Conservation (phyloP, 1,139 yeast species). For the Candida pseudoviswanathii region DNA sequence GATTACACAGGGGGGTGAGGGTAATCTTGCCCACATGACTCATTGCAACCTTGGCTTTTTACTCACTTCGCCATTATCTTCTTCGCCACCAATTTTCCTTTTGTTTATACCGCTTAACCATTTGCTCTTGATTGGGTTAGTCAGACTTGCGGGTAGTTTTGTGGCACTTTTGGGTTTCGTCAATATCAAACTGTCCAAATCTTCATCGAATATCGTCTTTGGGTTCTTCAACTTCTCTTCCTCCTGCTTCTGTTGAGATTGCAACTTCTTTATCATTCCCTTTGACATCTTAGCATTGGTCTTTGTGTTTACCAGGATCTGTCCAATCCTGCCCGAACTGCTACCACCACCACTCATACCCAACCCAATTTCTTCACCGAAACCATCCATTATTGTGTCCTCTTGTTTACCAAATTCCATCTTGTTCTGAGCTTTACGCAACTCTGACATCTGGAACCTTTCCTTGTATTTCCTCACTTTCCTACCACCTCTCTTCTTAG, state of each 20-base stretch:
- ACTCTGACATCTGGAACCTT: conserved; percentile 76
- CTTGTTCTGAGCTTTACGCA: conserved; percentile 81
- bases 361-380: conserved; percentile 80
- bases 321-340: conserved; percentile 29
- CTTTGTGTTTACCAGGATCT: conserved; percentile 39
- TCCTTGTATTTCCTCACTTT: conserved; percentile 79
- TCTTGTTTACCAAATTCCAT: conserved; percentile 81
- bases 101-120: conserved; percentile 28
- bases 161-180: conserved; percentile 9
- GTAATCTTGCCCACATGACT: not conserved
- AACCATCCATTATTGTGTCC: conserved; percentile 59
- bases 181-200: conserved; percentile 19
- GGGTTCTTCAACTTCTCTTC: conserved; percentile 9
- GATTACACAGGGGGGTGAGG: not conserved
- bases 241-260: conserved; percentile 17
- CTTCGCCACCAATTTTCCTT: conserved; percentile 10
- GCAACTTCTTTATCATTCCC: conserved; percentile 49
- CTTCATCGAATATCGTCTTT: conserved; percentile 19
- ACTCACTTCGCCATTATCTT: conserved; percentile 1
- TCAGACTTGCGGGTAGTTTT: not conserved
- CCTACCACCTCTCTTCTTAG: conserved; percentile 87
- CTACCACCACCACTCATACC: conserved; percentile 65
- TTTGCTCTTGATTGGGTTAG: conserved; percentile 13
- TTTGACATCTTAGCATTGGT: conserved; percentile 58
- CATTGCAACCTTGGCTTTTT: conserved; percentile 3